Conservation (phyloP, 2,329 filamentous ascomycete genomes). For the Fusarium metavorans region DNA sequence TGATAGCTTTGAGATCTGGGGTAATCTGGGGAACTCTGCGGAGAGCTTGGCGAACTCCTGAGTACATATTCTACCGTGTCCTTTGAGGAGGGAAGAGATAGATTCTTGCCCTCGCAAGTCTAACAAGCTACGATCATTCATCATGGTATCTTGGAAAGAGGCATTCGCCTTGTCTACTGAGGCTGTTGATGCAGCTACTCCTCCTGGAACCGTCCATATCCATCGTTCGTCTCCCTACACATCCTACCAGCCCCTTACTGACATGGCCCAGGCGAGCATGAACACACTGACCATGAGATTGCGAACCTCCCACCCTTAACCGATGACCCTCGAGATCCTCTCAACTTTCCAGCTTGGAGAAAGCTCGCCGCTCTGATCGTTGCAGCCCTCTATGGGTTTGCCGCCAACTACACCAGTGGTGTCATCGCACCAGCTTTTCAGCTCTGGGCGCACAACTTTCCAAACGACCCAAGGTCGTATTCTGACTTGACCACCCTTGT, state of each 20-base stretch:
- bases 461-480: slow-evolving; percentile 35
- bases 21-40: slow-evolving; percentile 14
- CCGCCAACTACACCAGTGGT: slow-evolving; percentile 49
- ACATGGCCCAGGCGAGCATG: slow-evolving; percentile 2
- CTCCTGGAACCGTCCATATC: slow-evolving; percentile 23
- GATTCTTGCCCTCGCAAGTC: background rate
- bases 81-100: background rate
- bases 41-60: background rate
- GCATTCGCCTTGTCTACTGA: slow-evolving; percentile 15
- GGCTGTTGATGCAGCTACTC: slow-evolving; percentile 24
- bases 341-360: slow-evolving; percentile 51
- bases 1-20: slow-evolving; percentile 13
- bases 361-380: slow-evolving; percentile 46
- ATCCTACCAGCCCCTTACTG: fast-evolving
- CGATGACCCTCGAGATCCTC: slow-evolving; percentile 50
- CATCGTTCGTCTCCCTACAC: slow-evolving; percentile 2
- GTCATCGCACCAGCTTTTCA: slow-evolving; percentile 49
- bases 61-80: slow-evolving; percentile 16
- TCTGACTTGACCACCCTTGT: slow-evolving; percentile 47
- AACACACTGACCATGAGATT: background rate
- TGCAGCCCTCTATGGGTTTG: slow-evolving; percentile 50
- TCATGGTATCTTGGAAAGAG: slow-evolving; percentile 21
- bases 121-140: background rate
- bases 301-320: background rate
- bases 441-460: slow-evolving; percentile 48